These are phyloP conservation scores for Penicillium paxilli DNA, from an alignment of 495 filamentous ascomycete species.

Conservation along the genomic window DNA sequence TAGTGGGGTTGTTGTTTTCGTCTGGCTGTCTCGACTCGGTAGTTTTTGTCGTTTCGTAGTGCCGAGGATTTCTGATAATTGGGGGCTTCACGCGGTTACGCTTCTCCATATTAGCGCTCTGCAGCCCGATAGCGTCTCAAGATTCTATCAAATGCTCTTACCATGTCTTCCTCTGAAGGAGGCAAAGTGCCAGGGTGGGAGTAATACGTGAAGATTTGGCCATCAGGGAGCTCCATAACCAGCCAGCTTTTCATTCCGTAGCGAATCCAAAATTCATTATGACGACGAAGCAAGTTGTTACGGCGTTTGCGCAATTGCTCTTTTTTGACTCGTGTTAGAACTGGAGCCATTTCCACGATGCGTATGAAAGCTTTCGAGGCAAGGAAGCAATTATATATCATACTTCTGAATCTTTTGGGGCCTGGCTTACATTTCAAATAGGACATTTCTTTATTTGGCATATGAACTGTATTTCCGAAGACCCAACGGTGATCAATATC, in stretches of 20 bases:
- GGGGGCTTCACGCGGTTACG: background rate
- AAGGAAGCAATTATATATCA: background rate
- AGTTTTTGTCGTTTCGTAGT: background rate
- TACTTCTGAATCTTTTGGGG: background rate
- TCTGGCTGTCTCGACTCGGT: background rate
- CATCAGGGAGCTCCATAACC: background rate
- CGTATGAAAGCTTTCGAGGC: background rate
- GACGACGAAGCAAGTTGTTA: background rate
- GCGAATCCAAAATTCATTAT: background rate
- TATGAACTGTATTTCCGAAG: no score
- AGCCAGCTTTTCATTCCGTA: slow-evolving; percentile 2
- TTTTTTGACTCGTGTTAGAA: background rate
- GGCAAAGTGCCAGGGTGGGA: background rate
- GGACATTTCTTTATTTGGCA: no score
- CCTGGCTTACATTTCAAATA: no score
- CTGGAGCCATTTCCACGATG: background rate
- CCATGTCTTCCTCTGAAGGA: background rate
- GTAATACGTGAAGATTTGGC: slow-evolving; percentile 1
- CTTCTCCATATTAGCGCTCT: background rate
- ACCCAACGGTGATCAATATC: no score
- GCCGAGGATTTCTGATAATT: background rate
- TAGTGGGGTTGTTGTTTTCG: background rate
- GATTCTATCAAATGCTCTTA: background rate
- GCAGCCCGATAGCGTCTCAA: background rate
- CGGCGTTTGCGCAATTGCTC: background rate